A percentile compares a stretch with the other conserved stretches of the same genome.
Conservation (phyloP, 129 eudicot genomes). For the Flaveria robusta region DNA sequence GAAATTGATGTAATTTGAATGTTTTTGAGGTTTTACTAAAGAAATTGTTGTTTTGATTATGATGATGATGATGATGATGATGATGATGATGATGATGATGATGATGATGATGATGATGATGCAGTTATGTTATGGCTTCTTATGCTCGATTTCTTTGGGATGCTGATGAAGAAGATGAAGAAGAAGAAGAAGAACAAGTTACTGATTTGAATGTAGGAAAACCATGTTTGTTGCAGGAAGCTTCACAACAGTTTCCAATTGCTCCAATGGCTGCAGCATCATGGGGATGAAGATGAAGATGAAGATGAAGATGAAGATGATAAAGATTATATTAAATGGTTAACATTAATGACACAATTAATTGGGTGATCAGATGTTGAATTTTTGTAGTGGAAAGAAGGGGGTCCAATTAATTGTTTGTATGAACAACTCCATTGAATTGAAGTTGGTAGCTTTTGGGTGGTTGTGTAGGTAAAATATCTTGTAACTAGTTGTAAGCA, state of each 20-base stretch:
- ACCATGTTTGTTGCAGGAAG: slow-evolving; percentile 40
- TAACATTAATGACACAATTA: slow-evolving; percentile 18
- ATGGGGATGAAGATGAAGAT: slow-evolving; percentile 28
- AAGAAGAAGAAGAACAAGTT: slow-evolving; percentile 36
- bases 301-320: slow-evolving; percentile 9
- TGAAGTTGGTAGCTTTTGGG: slow-evolving; percentile 7
- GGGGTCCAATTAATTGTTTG: not conserved
- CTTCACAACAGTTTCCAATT: slow-evolving; percentile 40
- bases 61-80: not conserved
- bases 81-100: not conserved
- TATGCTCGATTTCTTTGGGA: slow-evolving; percentile 83
- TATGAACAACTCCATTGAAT: slow-evolving; percentile 4
- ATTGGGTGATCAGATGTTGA: not conserved
- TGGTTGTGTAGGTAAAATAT: slow-evolving; percentile 1
- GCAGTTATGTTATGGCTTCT: slow-evolving; percentile 70
- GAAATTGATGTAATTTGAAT: not conserved
- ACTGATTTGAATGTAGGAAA: not conserved
- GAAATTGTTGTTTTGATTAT: not conserved
- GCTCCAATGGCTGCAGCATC: slow-evolving; percentile 42
- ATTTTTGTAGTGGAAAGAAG: not conserved
- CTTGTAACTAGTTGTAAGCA: not conserved
- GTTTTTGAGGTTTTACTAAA: not conserved
- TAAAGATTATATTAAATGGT: not conserved
- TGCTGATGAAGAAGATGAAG: slow-evolving; percentile 47
- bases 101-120: not conserved